A percentile compares a stretch with the other conserved stretches of the same genome.
Conservation (phyloP, 208 protist species). For the Sergeia podlipaevii region DNA sequence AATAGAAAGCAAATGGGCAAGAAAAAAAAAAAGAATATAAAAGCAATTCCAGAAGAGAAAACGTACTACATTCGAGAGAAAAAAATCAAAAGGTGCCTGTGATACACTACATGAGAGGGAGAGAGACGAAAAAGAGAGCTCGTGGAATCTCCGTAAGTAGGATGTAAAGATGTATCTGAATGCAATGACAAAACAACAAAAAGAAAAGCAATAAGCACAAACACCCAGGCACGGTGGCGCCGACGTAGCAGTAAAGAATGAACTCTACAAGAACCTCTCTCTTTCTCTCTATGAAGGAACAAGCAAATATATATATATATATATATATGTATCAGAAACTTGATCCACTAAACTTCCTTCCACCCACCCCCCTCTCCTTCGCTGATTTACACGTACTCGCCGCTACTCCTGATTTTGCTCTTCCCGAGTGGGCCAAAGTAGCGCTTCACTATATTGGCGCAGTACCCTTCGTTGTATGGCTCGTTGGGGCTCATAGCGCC, state of each 20-base stretch:
- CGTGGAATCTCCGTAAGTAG: no score
- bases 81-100: no score
- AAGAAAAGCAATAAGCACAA: neutral
- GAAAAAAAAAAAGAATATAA: neutral
- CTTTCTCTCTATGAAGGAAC: no score
- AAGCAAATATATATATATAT: no score
- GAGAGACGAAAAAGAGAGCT: no score
- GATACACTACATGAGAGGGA: no score
- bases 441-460: slow-evolving; percentile 26
- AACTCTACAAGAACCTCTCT: neutral
- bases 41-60: slow-evolving; percentile 20
- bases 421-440: slow-evolving; percentile 44
- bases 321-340: neutral
- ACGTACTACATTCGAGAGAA: no score
- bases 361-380: slow-evolving; percentile 5
- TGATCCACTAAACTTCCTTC: neutral
- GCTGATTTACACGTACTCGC: no score
- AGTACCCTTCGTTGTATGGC: slow-evolving; percentile 25
- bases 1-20: neutral
- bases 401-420: slow-evolving; percentile 42
- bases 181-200: neutral
- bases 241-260: no score
- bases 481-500: slow-evolving; percentile 7
- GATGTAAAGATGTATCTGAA: no score
- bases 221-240: neutral